These are phyloP conservation scores for Beauveria bassiana DNA, from an alignment of 2,329 filamentous ascomycete genomes.

Conservation along the genomic window DNA sequence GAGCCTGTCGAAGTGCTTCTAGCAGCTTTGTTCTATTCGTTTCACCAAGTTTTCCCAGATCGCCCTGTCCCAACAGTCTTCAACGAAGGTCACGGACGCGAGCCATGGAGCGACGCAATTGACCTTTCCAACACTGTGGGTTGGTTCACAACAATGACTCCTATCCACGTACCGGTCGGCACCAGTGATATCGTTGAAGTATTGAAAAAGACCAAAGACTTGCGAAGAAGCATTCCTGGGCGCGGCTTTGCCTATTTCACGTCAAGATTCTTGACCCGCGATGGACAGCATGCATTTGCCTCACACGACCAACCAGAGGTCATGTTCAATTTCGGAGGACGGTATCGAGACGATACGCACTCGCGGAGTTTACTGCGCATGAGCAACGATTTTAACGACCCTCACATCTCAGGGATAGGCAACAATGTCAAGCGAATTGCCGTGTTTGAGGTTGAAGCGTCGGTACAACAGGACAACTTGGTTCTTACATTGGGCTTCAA, in stretches of 20 bases:
- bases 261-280: slow-evolving; percentile 11
- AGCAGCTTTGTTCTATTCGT: not conserved
- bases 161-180: not conserved
- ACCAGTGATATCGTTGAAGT: slow-evolving; percentile 2
- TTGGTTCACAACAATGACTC: slow-evolving; percentile 28
- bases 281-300: not conserved
- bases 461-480: not conserved
- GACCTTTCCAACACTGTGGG: slow-evolving; percentile 28
- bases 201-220: slow-evolving; percentile 18
- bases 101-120: slow-evolving; percentile 21
- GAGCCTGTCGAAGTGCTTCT: slow-evolving; percentile 23
- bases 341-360: slow-evolving; percentile 24
- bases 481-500: not conserved
- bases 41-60: slow-evolving; percentile 19
- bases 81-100: slow-evolving; percentile 28
- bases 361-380: not conserved
- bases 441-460: not conserved
- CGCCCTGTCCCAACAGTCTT: slow-evolving; percentile 22
- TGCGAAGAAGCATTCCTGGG: slow-evolving; percentile 11
- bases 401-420: not conserved
- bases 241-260: slow-evolving; percentile 18
- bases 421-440: not conserved
- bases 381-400: not conserved
- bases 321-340: slow-evolving; percentile 37
- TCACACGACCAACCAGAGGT: slow-evolving; percentile 29